These are phyloP conservation scores for Arxiozyma telluris DNA, from an alignment of 1,139 yeast genomes.

Conservation along the genomic window DNA sequence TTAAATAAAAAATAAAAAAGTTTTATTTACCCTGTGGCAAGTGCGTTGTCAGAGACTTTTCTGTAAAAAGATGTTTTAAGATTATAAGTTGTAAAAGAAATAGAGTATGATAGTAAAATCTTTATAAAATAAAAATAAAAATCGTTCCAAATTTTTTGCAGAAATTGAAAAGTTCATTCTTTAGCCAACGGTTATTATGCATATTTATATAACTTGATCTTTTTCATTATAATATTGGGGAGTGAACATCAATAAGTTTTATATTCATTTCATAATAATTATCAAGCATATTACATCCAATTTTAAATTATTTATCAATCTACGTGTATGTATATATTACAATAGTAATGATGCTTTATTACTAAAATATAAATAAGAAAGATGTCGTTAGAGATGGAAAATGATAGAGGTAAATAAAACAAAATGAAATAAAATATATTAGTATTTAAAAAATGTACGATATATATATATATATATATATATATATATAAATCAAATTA, in stretches of 20 bases:
- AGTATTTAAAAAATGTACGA: background rate
- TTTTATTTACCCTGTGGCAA: slow-evolving; percentile 68
- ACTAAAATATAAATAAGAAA: background rate
- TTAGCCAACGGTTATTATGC: too few species aligned
- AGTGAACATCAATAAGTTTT: background rate
- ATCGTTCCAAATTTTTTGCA: background rate
- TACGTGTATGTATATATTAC: background rate
- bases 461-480: background rate
- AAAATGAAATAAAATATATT: too few species aligned
- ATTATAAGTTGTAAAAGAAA: slow-evolving; percentile 67
- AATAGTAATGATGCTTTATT: background rate
- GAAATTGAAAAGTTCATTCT: too few species aligned
- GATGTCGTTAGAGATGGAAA: background rate
- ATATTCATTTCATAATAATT: background rate
- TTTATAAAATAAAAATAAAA: slow-evolving; percentile 6
- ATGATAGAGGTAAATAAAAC: background rate
- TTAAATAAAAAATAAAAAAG: slow-evolving; percentile 30
- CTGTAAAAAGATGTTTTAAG: slow-evolving; percentile 62
- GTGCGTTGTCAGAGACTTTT: slow-evolving; percentile 77
- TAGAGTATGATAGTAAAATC: slow-evolving; percentile 37
- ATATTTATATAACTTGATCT: too few species aligned
- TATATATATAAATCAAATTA: background rate
- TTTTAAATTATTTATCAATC: too few species aligned
- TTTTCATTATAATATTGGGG: too few species aligned
- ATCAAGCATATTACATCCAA: too few species aligned